Percentiles rank a stretch among this genome's conserved stretches.
phyloP scores from a whole-genome alignment of 2,329 filamentous ascomycete species.

The Madurella fahalii region DNA sequence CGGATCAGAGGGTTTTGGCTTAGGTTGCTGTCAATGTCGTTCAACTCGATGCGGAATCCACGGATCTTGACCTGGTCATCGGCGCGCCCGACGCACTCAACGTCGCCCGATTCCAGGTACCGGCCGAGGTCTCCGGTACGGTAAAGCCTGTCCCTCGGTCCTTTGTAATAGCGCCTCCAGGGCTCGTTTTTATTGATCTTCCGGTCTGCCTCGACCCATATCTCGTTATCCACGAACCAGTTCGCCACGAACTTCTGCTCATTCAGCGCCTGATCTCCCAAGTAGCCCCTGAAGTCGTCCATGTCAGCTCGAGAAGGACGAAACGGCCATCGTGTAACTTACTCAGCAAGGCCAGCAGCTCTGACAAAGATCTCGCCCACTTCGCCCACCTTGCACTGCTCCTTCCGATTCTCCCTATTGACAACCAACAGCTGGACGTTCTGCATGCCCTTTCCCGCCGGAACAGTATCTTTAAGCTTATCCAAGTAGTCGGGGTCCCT shows the following conservation, averaged over 20 bases:
- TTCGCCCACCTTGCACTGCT: slow-evolving; percentile 74
- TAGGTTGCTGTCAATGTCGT: slow-evolving; percentile 84
- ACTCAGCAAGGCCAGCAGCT: slow-evolving; percentile 75
- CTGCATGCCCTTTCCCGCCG: slow-evolving; percentile 80
- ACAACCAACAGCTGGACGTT: slow-evolving; percentile 87
- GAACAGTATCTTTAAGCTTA: slow-evolving; percentile 63
- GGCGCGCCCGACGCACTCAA: slow-evolving; percentile 73
- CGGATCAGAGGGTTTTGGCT: slow-evolving; percentile 69
- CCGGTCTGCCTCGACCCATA: slow-evolving; percentile 64
- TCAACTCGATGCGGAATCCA: slow-evolving; percentile 91
- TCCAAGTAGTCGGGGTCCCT: slow-evolving; percentile 54
- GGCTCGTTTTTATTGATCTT: slow-evolving; percentile 56
- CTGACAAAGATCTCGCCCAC: slow-evolving; percentile 80
- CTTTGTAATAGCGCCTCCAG: slow-evolving; percentile 75
- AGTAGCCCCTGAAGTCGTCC: slow-evolving; percentile 30
- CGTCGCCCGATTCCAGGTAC: slow-evolving; percentile 64
- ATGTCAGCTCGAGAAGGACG: background rate
- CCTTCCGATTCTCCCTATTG: slow-evolving; percentile 60
- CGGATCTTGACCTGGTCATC: slow-evolving; percentile 95
- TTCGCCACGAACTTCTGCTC: slow-evolving; percentile 74
- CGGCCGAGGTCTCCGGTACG: slow-evolving; percentile 80
- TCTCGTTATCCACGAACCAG: slow-evolving; percentile 76
- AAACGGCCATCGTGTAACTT: slow-evolving; percentile 8
- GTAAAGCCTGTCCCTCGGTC: slow-evolving; percentile 82
- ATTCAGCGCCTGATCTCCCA: slow-evolving; percentile 55